These are phyloP conservation scores for Darksidea phi DNA, from an alignment of 495 filamentous ascomycete genomes.

Conservation along the genomic window DNA sequence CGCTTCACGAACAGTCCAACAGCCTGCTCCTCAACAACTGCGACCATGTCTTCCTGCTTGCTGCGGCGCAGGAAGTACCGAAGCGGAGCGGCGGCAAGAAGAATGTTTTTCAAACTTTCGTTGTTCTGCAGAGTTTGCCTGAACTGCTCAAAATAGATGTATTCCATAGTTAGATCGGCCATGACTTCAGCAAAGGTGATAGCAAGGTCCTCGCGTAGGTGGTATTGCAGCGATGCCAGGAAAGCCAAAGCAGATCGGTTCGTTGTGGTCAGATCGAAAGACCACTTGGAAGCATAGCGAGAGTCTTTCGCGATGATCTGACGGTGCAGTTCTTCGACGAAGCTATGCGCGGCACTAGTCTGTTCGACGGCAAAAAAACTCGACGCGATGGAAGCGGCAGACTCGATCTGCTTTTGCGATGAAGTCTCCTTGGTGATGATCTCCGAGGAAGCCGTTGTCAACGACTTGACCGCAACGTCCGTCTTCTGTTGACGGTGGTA, in stretches of 20 bases:
- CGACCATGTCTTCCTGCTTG: conserved; percentile 1
- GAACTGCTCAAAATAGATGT: conserved; percentile 23
- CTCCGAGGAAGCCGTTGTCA: conserved; percentile 5
- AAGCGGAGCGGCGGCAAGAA: conserved; percentile 26
- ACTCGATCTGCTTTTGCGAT: conserved; percentile 20
- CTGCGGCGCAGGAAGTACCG: conserved; percentile 11
- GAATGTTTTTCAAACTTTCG: conserved; percentile 9
- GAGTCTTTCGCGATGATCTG: conserved; percentile 23
- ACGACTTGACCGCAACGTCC: conserved; percentile 19
- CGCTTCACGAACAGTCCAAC: conserved; percentile 19
- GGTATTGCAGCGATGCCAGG: conserved; percentile 27
- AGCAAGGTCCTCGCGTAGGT: conserved; percentile 16
- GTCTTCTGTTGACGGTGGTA: conserved; percentile 23
- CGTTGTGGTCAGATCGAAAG: conserved; percentile 22
- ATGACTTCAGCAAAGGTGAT: conserved; percentile 25
- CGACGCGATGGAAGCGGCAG: conserved; percentile 10
- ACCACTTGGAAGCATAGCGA: conserved; percentile 19
- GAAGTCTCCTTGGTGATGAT: conserved; percentile 24
- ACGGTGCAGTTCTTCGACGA: conserved; percentile 18
- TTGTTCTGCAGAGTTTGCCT: conserved; percentile 6
- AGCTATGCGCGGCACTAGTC: conserved; percentile 1
- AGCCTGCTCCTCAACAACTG: conserved; percentile 18
- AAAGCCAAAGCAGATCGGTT: conserved; percentile 21
- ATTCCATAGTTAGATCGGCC: conserved; percentile 15
- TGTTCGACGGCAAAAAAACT: conserved; percentile 6